Conservation (phyloP, 2,329 filamentous ascomycete genomes). For the Trichoderma atroviride region DNA sequence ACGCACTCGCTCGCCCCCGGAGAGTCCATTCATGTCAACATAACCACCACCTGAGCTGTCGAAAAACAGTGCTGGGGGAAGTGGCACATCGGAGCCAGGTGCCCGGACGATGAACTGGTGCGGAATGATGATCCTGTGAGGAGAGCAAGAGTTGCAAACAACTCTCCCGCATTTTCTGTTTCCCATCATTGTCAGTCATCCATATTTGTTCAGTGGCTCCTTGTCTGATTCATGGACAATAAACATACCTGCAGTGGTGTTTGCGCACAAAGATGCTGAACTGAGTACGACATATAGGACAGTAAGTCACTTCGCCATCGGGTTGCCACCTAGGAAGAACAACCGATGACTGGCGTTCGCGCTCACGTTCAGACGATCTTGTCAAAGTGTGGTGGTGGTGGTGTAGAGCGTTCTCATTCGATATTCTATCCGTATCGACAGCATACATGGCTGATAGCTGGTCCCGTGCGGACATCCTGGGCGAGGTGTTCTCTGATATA, state of each 20-base stretch:
- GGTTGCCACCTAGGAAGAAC: conserved; percentile 82
- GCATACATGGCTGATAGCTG: conserved; percentile 19
- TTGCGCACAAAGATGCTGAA: conserved; percentile 88
- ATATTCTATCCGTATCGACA: conserved; percentile 6
- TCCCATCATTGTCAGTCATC: conserved; percentile 27
- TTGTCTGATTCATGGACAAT: background rate
- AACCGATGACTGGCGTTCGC: conserved; percentile 41
- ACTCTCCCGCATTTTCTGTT: conserved; percentile 85
- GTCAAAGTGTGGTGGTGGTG: background rate
- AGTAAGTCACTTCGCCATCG: conserved; percentile 78
- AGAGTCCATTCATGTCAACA: conserved; percentile 49
- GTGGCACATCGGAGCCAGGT: conserved; percentile 52
- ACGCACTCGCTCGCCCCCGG: conserved; percentile 60
- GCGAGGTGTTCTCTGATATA: conserved; percentile 9
- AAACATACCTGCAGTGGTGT: conserved; percentile 80
- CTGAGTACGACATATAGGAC: conserved; percentile 77
- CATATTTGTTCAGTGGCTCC: background rate
- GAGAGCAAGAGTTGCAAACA: conserved; percentile 86
- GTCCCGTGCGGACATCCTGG: background rate
- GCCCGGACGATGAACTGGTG: conserved; percentile 89
- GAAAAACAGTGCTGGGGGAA: conserved; percentile 42
- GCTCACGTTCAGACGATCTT: conserved; percentile 1
- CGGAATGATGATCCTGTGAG: conserved; percentile 92
- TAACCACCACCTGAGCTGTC: conserved; percentile 46
- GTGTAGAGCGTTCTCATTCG: conserved; percentile 16